Evolutionary conservation across 805 yeast genomes (phyloP), one percentile per base, ranked within the genome.

Genomic region (Ogataea minuta): DNA sequence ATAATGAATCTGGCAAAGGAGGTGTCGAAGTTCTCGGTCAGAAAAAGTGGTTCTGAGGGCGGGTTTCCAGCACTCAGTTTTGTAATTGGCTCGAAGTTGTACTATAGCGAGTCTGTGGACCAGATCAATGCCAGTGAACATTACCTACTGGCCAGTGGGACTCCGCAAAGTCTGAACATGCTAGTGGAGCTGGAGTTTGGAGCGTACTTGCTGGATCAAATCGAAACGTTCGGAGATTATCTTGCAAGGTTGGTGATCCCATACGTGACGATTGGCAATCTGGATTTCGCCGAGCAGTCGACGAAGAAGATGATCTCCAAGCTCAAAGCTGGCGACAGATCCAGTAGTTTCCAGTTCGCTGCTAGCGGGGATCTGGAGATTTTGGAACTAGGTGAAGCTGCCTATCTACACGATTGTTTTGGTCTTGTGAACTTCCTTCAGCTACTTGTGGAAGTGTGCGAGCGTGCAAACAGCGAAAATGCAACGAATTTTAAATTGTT

Each of bases 51-150:
- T 0, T 66, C 64, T 38, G 74, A 74, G 39, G 74, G 75, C 46
- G 96, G 96, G 4, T 95, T 88, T 55, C 74, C 83, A 6, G 79
- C 77, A 31, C 66, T 93, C 40, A 88, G 87, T 56, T 81, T 81
- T 49, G 71, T 81, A 9, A 70, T 88, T 44, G 96, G 96, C 2
- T 61, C 70, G 24, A 79, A 85, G 56, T 67, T 87, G 34, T 62
- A 78, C 36, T 54, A 53, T 30, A 56, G 62, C 43, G 64, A 56
- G 4, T 41, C 47, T 16, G 44, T 45, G 4, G 62, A 53, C 8
- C 39, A 36, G 23, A 53, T 61, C 12, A 44, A 53, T 28, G 36
- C 44, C 20, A 52, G 60, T 34, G 67, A 64, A 46, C 45, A 38
- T 14, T 58, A 43, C 16, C 41, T 64, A 13, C 39, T 63, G 6